Conservation (phyloP, 208 protist genomes). For the Leishmania amazonensis region DNA sequence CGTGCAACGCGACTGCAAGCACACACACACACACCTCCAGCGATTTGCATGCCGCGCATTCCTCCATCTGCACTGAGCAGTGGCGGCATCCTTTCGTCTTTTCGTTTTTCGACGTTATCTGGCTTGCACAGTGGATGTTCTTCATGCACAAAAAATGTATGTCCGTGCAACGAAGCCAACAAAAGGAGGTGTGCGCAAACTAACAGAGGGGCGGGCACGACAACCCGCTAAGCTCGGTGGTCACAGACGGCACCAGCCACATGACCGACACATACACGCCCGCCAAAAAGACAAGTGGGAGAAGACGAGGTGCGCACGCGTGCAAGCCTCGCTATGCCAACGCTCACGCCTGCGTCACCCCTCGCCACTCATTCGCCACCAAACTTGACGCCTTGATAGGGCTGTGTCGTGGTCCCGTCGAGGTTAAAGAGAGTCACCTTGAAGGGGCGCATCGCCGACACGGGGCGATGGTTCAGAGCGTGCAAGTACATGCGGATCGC, state of each 20-base stretch:
- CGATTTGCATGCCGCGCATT: background rate
- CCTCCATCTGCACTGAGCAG: background rate
- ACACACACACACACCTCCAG: background rate
- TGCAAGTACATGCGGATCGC: conserved; percentile 75
- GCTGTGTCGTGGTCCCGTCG: conserved; percentile 69
- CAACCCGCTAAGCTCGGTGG: background rate
- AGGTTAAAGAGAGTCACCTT: conserved; percentile 90
- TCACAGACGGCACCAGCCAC: background rate
- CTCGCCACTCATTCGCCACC: conserved; percentile 52
- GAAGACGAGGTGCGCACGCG: background rate
- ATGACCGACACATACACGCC: background rate
- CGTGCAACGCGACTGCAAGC: background rate
- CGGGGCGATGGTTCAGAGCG: conserved; percentile 48
- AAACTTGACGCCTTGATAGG: conserved; percentile 91
- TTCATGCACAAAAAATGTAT: background rate
- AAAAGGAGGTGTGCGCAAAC: background rate
- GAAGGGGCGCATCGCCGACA: conserved; percentile 69
- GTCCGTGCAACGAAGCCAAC: background rate
- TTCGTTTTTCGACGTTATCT: background rate
- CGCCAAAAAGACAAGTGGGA: background rate
- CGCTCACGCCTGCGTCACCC: background rate
- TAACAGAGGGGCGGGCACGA: background rate
- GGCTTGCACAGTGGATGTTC: background rate
- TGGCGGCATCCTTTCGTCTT: background rate
- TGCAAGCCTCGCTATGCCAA: background rate